phyloP scores from a whole-genome alignment of 106 monocot species.

The Gastrodia elata region DNA sequence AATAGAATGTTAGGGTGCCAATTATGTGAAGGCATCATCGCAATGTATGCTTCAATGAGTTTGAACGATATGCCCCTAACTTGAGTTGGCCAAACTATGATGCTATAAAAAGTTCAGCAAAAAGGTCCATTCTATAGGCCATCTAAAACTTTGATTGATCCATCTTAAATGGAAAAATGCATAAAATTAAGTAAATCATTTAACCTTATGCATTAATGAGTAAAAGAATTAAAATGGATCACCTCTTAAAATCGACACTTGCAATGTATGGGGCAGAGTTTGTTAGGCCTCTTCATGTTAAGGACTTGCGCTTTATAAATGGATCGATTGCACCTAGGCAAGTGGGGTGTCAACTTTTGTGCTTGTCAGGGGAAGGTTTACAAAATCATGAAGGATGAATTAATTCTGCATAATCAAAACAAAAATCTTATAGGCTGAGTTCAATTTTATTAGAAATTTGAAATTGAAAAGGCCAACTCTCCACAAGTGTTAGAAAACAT shows the following conservation, averaged over 20 bases:
- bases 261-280: not conserved
- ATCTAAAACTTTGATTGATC: not conserved
- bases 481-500: no score
- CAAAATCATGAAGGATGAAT: not conserved
- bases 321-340: not conserved
- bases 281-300: no score
- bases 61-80: not conserved
- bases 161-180: not conserved
- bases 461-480: no score
- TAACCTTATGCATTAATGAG: not conserved
- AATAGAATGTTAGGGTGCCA: not conserved
- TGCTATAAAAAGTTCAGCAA: no score
- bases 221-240: not conserved
- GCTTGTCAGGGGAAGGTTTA: not conserved
- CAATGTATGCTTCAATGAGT: not conserved
- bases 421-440: no score
- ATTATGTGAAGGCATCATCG: not conserved
- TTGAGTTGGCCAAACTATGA: not conserved
- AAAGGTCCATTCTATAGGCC: no score
- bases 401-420: not conserved
- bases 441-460: no score
- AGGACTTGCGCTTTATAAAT: not conserved
- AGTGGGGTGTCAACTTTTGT: no score
- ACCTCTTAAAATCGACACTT: not conserved
- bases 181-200: not conserved